Conservation (phyloP, 2,329 filamentous ascomycete species). For the Alternaria gaisen region DNA sequence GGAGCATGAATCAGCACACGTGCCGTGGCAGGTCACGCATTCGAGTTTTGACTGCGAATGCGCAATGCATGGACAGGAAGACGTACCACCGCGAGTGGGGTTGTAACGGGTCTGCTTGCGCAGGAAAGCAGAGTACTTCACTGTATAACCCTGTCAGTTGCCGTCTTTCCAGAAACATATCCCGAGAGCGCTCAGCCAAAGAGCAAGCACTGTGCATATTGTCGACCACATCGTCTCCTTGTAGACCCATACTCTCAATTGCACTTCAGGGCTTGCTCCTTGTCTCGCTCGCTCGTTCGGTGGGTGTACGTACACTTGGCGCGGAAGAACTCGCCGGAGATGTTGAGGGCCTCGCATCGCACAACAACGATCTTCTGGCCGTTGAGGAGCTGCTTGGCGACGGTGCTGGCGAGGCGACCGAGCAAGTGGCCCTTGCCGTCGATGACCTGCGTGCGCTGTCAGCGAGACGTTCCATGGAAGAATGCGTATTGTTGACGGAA, state of each 20-base stretch:
- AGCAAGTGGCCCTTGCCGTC: conserved; percentile 99
- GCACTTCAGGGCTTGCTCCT: conserved; percentile 27
- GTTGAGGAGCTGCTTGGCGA: conserved; percentile 98
- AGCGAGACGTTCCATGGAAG: conserved; percentile 31
- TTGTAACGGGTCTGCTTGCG: conserved; percentile 99
- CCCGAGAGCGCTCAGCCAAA: conserved; percentile 15
- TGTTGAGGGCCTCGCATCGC: conserved; percentile 99
- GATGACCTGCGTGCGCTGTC: conserved; percentile 69
- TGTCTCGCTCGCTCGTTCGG: conserved; percentile 23
- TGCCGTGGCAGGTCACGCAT: background rate
- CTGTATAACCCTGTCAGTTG: conserved; percentile 64
- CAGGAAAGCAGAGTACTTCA: conserved; percentile 99
- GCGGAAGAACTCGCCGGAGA: conserved; percentile 99
- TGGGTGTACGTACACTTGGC: conserved; percentile 88
- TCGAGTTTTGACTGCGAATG: background rate
- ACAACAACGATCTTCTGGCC: conserved; percentile 99
- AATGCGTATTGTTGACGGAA: conserved; percentile 13
- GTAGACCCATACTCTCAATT: conserved; percentile 8
- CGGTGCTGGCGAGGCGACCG: conserved; percentile 96
- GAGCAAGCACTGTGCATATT: conserved; percentile 21
- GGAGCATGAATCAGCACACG: conserved; percentile 36
- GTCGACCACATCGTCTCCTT: background rate
- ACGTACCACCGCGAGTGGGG: conserved; percentile 95
- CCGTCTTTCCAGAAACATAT: conserved; percentile 16
- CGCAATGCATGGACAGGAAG: background rate